Percentiles rank a stretch among this genome's conserved stretches.
These are phyloP conservation scores for Phialemoniopsis sp. DNA, from an alignment of 2,329 filamentous ascomycete genomes.

Conservation along the genomic window DNA sequence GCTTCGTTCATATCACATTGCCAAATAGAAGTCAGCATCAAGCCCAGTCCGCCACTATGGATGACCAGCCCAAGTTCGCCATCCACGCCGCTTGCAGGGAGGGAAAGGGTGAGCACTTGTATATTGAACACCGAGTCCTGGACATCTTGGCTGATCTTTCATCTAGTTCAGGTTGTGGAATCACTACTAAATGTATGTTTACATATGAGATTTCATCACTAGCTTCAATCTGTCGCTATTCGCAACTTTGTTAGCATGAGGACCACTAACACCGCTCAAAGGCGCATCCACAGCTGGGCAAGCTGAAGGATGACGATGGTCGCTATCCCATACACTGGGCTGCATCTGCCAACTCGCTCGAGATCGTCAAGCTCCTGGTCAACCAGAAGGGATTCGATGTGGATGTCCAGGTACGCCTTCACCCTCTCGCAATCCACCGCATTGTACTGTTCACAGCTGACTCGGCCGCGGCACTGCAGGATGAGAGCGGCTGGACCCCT, in stretches of 20 bases:
- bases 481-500: conserved; percentile 77
- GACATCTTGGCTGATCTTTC: background rate
- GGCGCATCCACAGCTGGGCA: conserved; percentile 76
- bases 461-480: conserved; percentile 34
- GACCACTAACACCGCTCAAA: conserved; percentile 23
- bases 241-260: too few species aligned
- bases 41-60: conserved; percentile 11
- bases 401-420: conserved; percentile 69
- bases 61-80: conserved; percentile 61
- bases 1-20: too few species aligned
- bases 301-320: conserved; percentile 74
- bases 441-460: too few species aligned
- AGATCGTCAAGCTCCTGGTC: conserved; percentile 70
- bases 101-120: conserved; percentile 62
- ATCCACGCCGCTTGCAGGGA: conserved; percentile 86
- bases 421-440: background rate
- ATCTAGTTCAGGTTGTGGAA: conserved; percentile 47
- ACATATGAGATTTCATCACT: background rate
- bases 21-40: too few species aligned
- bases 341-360: conserved; percentile 72
- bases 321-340: conserved; percentile 95
- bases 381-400: conserved; percentile 73
- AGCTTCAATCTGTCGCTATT: conserved; percentile 4
- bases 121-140: background rate
- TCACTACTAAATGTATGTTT: conserved; percentile 63